These are phyloP conservation scores for Mimosa bimucronata DNA, from an alignment of 306 rosid species.

Conservation along the genomic window DNA sequence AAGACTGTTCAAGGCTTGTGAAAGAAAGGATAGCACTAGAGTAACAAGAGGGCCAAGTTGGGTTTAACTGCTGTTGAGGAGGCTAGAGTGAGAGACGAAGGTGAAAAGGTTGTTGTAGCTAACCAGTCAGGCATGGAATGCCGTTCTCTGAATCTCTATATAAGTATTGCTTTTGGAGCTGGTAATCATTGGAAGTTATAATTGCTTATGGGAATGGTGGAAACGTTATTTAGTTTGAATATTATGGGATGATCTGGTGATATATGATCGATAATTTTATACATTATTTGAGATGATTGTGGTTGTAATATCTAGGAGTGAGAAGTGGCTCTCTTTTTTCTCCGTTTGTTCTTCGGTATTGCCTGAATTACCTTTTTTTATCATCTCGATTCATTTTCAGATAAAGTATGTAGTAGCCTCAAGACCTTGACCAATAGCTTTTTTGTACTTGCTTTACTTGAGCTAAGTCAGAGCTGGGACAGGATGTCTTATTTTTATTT, in stretches of 20 bases:
- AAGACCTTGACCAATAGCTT: constrained; percentile 17
- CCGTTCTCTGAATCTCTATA: not conserved
- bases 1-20: not conserved
- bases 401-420: not conserved
- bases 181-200: not conserved
- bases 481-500: constrained; percentile 23
- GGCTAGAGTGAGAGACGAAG: not conserved
- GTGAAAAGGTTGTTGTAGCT: not conserved
- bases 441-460: constrained; percentile 28
- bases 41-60: not conserved
- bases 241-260: not conserved
- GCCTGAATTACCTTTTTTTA: not conserved
- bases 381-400: constrained; percentile 9
- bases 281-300: not conserved
- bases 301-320: constrained; percentile 10
- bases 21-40: not conserved
- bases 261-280: not conserved
- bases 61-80: not conserved
- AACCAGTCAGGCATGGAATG: not conserved
- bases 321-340: not conserved
- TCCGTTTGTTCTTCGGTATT: not conserved
- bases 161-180: not conserved
- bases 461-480: constrained; percentile 25
- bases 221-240: constrained; percentile 10
- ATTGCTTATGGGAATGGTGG: constrained; percentile 6